Base-by-base conservation (phyloP, 2,329 filamentous ascomycete species). In the Pseudogymnoascus sp. region DNA sequence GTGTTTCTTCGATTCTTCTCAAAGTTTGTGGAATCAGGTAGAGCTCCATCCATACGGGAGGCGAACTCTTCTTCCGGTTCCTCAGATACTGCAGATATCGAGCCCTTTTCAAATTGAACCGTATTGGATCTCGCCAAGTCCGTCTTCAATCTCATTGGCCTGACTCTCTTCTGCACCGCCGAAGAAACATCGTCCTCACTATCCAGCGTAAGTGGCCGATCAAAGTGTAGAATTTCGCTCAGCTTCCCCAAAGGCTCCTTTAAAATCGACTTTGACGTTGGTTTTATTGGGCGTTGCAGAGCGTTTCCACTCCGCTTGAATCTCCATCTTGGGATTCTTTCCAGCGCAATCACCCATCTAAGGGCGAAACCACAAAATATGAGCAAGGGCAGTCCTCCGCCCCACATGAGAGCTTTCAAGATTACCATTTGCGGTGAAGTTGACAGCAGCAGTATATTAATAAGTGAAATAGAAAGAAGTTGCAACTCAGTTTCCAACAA, bases 271-370 rank as follows among this genome's bases (percentile, higher is more conserved):
- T 60, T 60, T 2, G 33, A 38, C 19, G 58, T 60, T 7, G 33
- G 10, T 29, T 63, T 69, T 33, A 55, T 55, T 5, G 49, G 49
- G 5, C 45, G 45, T 35, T 5, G 4, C 12, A 45, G 31, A 2
- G 59, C 29, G 26, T 61, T 61, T 58, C 43, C 65, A 29, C 80
- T 76, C 62, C 86, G 84, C 68, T 85, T 83, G 69, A 97, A 92
- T 45, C 92, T 89, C 91, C 93, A 97, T 69, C 86, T 91, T 2
- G 94, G 94, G 16, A 97, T 90, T 63, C 93, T 83, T 60, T 93
- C 92, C 65, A 99, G 78, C 26, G 88, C 83, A 61, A 97, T 88
- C 52, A 90, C 92, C 89, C 91, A 95, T 69, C 82, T 83, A 37
- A 97, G 83, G 11, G 94, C 83, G 31, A 86, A 81, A 31, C 85